Evolutionary conservation across 495 filamentous ascomycete genomes (phyloP).

Genomic region (Hyaloscypha bicolor): DNA sequence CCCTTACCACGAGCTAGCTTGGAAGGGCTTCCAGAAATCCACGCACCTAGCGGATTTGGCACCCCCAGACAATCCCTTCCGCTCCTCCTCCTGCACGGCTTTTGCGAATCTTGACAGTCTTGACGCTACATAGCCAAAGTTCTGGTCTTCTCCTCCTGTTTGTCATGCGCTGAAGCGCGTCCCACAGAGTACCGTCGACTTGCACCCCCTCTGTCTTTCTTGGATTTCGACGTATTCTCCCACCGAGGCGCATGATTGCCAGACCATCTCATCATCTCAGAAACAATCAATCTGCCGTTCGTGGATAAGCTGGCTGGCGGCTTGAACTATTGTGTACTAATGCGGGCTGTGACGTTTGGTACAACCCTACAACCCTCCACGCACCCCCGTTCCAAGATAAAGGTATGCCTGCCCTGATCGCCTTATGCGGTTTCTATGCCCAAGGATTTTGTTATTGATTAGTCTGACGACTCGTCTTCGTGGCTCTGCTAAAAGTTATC

Average conservation of each 20-base stretch:
- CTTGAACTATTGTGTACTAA: constrained; percentile 19
- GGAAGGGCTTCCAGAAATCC: too few species aligned
- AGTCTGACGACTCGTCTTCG: constrained; percentile 21
- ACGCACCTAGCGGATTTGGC: too few species aligned
- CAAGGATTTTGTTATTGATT: constrained; percentile 25
- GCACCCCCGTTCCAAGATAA: constrained; percentile 21
- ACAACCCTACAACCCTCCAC: constrained; percentile 18
- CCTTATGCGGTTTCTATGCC: constrained; percentile 22
- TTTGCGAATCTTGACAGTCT: too few species aligned
- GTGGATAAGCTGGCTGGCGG: constrained; percentile 20
- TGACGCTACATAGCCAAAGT: too few species aligned
- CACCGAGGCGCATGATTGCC: constrained; percentile 9
- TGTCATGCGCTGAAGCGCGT: not conserved
- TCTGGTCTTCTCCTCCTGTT: too few species aligned
- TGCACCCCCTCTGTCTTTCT: not conserved
- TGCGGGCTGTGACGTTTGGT: constrained; percentile 9
- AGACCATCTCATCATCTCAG: constrained; percentile 3
- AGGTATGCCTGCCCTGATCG: constrained; percentile 29
- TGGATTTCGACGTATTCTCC: constrained; percentile 9
- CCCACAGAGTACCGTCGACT: not conserved
- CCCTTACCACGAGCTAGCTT: too few species aligned
- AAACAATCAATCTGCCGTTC: constrained; percentile 30
- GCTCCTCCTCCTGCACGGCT: too few species aligned
- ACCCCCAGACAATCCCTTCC: too few species aligned
- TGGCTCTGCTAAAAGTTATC: constrained; percentile 23